phyloP scores from a whole-genome alignment of 257 asterid genomes.

The Solanum stenotomum region DNA sequence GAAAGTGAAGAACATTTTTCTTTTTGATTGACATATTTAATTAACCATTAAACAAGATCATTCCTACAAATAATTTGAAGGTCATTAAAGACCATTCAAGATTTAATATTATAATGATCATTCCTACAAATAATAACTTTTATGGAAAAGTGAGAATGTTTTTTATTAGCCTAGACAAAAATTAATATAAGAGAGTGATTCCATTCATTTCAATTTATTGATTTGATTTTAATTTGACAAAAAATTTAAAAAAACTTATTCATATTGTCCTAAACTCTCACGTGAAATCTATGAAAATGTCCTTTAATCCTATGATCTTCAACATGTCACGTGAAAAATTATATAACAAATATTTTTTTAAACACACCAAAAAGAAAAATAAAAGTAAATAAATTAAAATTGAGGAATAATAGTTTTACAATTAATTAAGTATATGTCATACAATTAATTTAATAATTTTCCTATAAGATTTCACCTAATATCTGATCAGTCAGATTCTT shows the following conservation, averaged over 20 bases:
- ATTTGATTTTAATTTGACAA: not conserved
- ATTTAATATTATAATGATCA: not conserved
- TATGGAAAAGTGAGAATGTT: not conserved
- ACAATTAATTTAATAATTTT: conserved; percentile 9
- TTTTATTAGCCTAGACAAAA: not conserved
- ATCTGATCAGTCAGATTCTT: conserved; percentile 33
- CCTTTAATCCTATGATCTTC: no score
- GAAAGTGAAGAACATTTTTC: no score
- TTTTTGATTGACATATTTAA: not conserved
- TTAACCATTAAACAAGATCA: not conserved
- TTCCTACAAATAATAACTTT: not conserved
- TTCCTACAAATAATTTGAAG: not conserved
- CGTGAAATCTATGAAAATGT: no score
- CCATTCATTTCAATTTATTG: not conserved
- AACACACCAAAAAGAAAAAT: not conserved
- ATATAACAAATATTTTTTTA: no score
- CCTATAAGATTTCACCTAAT: conserved; percentile 33
- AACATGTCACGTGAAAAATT: no score
- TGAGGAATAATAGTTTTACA: not conserved
- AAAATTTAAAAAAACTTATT: no score
- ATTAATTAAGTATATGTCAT: not conserved
- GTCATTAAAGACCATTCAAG: not conserved
- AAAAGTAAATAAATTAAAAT: not conserved
- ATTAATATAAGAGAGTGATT: not conserved
- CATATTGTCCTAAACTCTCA: not conserved